A percentile compares a stretch with the other conserved stretches of the same genome.
phyloP scores from a whole-genome alignment of 2,329 filamentous ascomycete species.

The Aspergillus japonicus region DNA sequence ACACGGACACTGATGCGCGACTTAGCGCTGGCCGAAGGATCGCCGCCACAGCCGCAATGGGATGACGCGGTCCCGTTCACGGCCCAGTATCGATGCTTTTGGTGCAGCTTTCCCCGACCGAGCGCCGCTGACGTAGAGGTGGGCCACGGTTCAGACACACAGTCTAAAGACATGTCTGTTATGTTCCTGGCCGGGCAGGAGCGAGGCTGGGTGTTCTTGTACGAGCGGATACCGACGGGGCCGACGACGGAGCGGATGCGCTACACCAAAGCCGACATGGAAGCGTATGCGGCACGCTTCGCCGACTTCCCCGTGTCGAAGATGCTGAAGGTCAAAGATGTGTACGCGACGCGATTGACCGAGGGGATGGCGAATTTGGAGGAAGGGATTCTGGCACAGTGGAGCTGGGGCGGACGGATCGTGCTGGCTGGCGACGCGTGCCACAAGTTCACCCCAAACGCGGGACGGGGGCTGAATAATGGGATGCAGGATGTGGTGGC shows the following conservation, averaged over 20 bases:
- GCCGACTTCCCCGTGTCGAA: constrained; percentile 24
- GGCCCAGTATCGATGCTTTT: not conserved
- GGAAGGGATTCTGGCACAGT: constrained; percentile 39
- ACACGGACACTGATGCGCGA: too few species aligned
- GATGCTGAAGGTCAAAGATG: constrained; percentile 31
- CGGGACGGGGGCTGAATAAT: constrained; percentile 34
- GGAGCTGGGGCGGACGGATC: constrained; percentile 35
- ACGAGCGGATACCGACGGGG: constrained; percentile 26
- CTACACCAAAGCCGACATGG: constrained; percentile 29
- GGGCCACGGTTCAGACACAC: constrained; percentile 10
- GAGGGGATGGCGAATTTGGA: constrained; percentile 37
- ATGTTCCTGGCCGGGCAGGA: constrained; percentile 33
- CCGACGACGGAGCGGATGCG: constrained; percentile 25
- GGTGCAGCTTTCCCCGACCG: constrained; percentile 4
- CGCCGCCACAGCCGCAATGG: too few species aligned
- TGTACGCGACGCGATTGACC: constrained; percentile 20
- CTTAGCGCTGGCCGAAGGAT: too few species aligned
- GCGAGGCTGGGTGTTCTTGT: constrained; percentile 34
- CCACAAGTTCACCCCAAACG: constrained; percentile 42
- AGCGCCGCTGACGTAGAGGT: not conserved
- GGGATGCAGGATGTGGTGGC: constrained; percentile 33
- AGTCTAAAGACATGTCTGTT: constrained; percentile 19
- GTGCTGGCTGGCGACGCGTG: constrained; percentile 40
- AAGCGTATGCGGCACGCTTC: constrained; percentile 28
- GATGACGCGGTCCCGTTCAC: too few species aligned